Base-by-base conservation (phyloP, 345 rosid genomes). In the Eucalyptus curtisii region DNA sequence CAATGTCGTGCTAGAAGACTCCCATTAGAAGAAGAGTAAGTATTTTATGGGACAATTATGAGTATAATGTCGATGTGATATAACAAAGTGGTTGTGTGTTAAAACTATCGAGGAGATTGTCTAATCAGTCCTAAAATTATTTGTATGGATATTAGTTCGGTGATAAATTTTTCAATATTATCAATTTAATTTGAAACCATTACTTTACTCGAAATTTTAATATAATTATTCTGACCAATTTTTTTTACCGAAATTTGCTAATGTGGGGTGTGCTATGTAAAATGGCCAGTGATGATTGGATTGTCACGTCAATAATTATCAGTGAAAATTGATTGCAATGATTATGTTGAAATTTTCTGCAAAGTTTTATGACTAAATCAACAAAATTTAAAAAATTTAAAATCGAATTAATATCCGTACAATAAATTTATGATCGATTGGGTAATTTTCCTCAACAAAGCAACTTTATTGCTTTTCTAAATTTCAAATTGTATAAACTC, bases 291-390 rank as follows among this genome's bases (percentile, higher is more conserved):
- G 13, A 31, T 33, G 7, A 37, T 6, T 71, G 7, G 2, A 37
- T 7, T 19, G 1, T 10, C 45, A 33, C 2, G 1, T 19, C 14
- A 19, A 71, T 2, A 19, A 4, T 71, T 37, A 33, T 17, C 0
- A 1, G 8, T 0, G 2, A 33, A 33, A 71, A 71, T 33, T 17
- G 4, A 33, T 1, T 2, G 4, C 0, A 33, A 17, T 5, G 13
- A 37, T 12, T 33, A 71, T 1, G 7, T 37, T 37, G 13, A 10
- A 71, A 19, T 71, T 71, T 10, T 10, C 17, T 12, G 3, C 7
- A 71, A 37, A 71, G 6, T 3, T 71, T 71, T 37, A 17, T 7
- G 24, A 37, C 2, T 71, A 5, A 30, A 64, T 64, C 8, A 7
- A 13, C 4, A 64, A n/a, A 30, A n/a, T 64, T 61, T 3, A 30